Percentiles rank a stretch among this genome's conserved stretches.
Conservation (phyloP, 371 early-diverging fungal species). For the Conidiobolus incongruus region DNA sequence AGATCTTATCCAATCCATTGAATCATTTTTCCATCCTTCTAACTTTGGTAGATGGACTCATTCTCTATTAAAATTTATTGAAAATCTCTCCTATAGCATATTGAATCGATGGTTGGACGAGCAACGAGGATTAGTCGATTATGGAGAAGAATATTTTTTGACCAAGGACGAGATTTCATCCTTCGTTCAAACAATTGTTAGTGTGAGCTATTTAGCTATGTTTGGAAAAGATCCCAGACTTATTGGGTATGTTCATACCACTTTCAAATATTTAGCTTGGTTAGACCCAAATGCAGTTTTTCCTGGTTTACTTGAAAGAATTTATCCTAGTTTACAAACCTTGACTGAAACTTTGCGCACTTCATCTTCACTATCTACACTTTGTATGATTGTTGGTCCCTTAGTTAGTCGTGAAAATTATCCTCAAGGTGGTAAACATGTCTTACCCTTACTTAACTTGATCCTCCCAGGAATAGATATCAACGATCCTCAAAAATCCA, state of each 20-base stretch:
- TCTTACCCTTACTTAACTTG: conserved; percentile 45
- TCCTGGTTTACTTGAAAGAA: conserved; percentile 54
- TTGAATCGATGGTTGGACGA: conserved; percentile 34
- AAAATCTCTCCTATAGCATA: conserved; percentile 30
- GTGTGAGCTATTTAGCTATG: conserved; percentile 34
- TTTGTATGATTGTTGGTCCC: conserved; percentile 40
- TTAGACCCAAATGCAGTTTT: conserved; percentile 55
- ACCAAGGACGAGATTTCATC: conserved; percentile 20
- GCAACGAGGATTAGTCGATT: conserved; percentile 2
- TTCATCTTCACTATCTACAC: conserved; percentile 43
- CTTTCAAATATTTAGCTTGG: conserved; percentile 50
- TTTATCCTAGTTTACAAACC: conserved; percentile 69
- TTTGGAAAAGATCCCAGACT: conserved; percentile 61
- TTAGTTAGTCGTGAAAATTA: conserved; percentile 26
- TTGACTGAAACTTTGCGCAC: conserved; percentile 78
- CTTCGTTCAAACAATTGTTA: conserved; percentile 31
- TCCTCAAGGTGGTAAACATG: conserved; percentile 64
- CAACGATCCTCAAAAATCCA: conserved; percentile 68
- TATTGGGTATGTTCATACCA: conserved; percentile 34
- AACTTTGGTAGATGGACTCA: conserved; percentile 54
- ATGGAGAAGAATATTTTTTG: conserved; percentile 7
- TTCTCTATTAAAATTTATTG: too few species aligned
- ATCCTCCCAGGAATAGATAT: conserved; percentile 74
- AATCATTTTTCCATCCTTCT: conserved; percentile 74
- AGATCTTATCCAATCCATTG: conserved; percentile 31